phyloP scores from a whole-genome alignment of 2,329 filamentous ascomycete species.

The Colletotrichum acutatum region DNA sequence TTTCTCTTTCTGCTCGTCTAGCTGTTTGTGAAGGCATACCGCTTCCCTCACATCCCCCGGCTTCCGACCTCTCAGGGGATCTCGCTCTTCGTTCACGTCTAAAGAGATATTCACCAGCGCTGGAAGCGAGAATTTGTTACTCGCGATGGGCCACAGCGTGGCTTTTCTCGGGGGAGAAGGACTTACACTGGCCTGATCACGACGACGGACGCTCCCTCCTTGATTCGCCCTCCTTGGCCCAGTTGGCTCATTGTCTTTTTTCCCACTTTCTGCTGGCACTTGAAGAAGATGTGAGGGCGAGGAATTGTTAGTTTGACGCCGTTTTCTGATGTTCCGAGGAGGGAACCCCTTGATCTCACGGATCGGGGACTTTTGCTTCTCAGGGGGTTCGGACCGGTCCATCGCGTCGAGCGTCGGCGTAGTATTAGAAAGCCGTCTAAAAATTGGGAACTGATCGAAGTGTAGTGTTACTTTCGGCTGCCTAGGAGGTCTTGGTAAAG shows the following conservation, averaged over 20 bases:
- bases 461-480: not conserved
- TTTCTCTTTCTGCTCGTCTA: constrained; percentile 7
- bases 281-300: no score
- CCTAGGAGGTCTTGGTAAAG: not conserved
- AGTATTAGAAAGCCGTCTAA: not conserved
- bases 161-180: not conserved
- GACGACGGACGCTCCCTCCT: not conserved
- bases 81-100: not conserved
- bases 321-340: not conserved
- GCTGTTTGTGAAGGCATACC: not conserved
- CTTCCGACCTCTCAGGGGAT: not conserved
- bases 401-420: not conserved
- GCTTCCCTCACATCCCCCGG: constrained; percentile 7
- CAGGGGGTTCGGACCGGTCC: no score
- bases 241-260: not conserved
- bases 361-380: not conserved
- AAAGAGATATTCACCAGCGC: constrained; percentile 3
- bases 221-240: not conserved
- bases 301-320: no score
- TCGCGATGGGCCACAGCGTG: constrained; percentile 12
- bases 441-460: not conserved
- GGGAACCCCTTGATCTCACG: not conserved
- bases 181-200: not conserved
- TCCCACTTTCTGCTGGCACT: not conserved
- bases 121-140: not conserved